These are phyloP conservation scores for Solanum bulbocastanum DNA, from an alignment of 257 asterid species.

Conservation along the genomic window DNA sequence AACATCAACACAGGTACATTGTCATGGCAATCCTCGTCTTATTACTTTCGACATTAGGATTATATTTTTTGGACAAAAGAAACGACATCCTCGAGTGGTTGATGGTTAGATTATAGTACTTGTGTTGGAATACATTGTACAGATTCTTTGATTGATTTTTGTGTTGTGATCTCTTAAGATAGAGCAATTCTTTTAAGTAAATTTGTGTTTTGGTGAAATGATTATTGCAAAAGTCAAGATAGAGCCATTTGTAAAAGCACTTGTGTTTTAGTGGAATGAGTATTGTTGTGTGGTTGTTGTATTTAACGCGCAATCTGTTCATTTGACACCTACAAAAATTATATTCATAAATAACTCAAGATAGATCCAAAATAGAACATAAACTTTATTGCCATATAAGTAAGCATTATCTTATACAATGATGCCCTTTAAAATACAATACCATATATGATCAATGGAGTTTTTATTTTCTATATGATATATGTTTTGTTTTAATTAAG, in stretches of 20 bases:
- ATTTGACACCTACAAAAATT: background rate
- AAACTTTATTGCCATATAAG: background rate
- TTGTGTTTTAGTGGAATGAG: background rate
- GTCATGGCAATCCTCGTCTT: slow-evolving; percentile 23
- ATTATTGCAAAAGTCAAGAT: background rate
- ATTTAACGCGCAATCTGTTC: background rate
- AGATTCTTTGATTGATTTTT: background rate
- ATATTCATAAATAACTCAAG: background rate
- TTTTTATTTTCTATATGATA: background rate
- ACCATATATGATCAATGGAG: background rate
- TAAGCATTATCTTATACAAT: background rate
- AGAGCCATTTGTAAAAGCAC: background rate
- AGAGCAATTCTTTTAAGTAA: background rate
- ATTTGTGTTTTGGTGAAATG: background rate
- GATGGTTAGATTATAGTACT: slow-evolving; percentile 4
- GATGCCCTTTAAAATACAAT: background rate
- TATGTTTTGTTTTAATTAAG: background rate
- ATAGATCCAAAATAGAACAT: background rate
- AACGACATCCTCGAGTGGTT: background rate
- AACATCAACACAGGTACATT: slow-evolving; percentile 12
- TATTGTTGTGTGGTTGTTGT: background rate
- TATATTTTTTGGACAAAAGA: slow-evolving; percentile 19
- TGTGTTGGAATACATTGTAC: background rate
- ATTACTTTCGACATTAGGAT: slow-evolving; percentile 36
- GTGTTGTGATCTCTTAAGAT: background rate